Conservation (phyloP, 805 yeast species). For the Metschnikowia vanudenii region DNA sequence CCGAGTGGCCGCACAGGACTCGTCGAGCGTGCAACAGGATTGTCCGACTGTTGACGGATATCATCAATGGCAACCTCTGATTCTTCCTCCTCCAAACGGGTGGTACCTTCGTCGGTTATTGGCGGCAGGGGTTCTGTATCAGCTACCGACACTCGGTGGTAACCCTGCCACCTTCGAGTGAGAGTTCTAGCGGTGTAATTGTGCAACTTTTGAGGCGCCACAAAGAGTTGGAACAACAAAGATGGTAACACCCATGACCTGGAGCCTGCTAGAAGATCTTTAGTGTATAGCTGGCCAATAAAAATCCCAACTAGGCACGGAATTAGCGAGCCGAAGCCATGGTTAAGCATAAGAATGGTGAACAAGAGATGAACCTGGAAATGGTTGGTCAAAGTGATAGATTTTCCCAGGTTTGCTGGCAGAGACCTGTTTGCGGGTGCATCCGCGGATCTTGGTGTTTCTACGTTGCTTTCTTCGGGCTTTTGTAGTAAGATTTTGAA, state of each 20-base stretch:
- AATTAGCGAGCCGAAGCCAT: constrained; percentile 35
- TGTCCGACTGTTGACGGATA: constrained; percentile 12
- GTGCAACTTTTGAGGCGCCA: constrained; percentile 25
- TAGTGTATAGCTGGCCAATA: constrained; percentile 44
- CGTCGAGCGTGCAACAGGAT: constrained; percentile 40
- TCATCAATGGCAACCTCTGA: constrained; percentile 26
- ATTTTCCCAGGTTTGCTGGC: neutral
- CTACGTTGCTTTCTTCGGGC: neutral
- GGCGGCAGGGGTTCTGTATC: constrained; percentile 7
- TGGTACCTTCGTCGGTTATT: constrained; percentile 1
- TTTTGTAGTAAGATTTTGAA: constrained; percentile 31
- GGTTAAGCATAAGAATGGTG: constrained; percentile 44
- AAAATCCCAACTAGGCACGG: constrained; percentile 43
- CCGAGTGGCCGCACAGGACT: constrained; percentile 64
- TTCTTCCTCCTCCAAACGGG: constrained; percentile 17
- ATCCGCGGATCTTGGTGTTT: no score
- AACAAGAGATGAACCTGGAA: constrained; percentile 40
- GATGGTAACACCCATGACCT: constrained; percentile 32
- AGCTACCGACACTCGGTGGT: constrained; percentile 10
- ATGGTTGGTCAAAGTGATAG: constrained; percentile 32
- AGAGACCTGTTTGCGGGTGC: neutral
- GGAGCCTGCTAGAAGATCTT: constrained; percentile 44
- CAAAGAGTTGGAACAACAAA: constrained; percentile 26
- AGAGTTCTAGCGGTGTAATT: constrained; percentile 6
- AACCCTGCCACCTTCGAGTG: constrained; percentile 12